Evolutionary conservation across 2,329 filamentous ascomycete species (phyloP), one percentile per base, ranked within the genome.

Genomic region (Calonectria montana): DNA sequence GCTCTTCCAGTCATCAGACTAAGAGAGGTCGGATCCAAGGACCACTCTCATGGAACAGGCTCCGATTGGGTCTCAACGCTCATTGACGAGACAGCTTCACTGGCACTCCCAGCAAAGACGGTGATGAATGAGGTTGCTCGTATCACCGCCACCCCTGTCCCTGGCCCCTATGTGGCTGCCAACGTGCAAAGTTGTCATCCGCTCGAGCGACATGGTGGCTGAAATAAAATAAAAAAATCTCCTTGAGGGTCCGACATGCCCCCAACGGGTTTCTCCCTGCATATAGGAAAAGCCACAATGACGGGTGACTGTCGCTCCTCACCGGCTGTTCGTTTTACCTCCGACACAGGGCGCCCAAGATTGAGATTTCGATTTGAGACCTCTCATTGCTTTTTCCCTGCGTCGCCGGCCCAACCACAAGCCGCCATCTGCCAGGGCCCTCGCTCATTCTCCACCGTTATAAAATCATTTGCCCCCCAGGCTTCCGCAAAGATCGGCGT

Each of bases 401-500:
- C 23, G 45, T 55, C 61, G 18, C 59, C 27, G n/a, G 29, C 35
- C 67, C 64, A 67, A 62, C 64, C 50, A 61, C 9, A 29, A 21
- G 53, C 39, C 27, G 50, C 67, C 23, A 41, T 62, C 48, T 25
- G 41, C 61, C 57, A 29, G 45, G 61, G 69, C 45, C 39, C 37
- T 41, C 47, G 41, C 21, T 21, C 55, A 37, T 67, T 67, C 64
- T 68, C 69, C 65, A 67, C 65, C 65, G 45, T 48, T 31, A 53
- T 63, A 66, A 69, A 61, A 57, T 61, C 55, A 61, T 61, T 48
- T 47, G 37, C 41, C 61, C 53, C 43, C 50, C 68, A 62, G 67
- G 65, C 61, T 77, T 77, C 75, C 77, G 77, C 77, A 70, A 70
- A 21, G 77, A 78, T 78, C 77, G 76, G 77, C 77, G 75, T 39